A percentile compares a stretch with the other conserved stretches of the same genome.
Conservation (phyloP, 2,329 filamentous ascomycete genomes). For the Fusarium compactum region DNA sequence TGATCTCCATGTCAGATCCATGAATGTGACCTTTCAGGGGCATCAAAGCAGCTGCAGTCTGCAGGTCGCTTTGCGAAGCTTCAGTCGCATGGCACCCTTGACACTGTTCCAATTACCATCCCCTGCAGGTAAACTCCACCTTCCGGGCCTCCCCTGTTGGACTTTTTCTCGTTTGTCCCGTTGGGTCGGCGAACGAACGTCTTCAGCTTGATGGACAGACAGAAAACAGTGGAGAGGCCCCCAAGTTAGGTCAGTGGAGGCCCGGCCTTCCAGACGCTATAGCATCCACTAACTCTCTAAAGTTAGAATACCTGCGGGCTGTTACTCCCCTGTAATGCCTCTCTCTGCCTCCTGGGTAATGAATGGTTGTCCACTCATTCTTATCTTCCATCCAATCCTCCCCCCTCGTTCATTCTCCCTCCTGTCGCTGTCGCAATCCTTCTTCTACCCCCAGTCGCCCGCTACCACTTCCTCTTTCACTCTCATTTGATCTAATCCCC, state of each 20-base stretch:
- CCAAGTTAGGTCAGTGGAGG: constrained; percentile 15
- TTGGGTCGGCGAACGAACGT: constrained; percentile 16
- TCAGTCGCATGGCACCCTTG: constrained; percentile 40
- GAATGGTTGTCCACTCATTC: constrained; percentile 12
- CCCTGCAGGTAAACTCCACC: constrained; percentile 28
- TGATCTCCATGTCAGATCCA: background rate
- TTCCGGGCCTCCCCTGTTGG: constrained; percentile 34
- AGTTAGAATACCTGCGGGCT: constrained; percentile 28
- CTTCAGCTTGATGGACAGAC: constrained; percentile 7
- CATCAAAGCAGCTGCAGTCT: constrained; percentile 27
- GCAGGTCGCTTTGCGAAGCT: constrained; percentile 24
- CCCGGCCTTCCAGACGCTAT: constrained; percentile 24
- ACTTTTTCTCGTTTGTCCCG: constrained; percentile 5
- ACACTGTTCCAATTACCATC: constrained; percentile 34
- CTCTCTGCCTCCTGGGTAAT: constrained; percentile 7
- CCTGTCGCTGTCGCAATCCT: constrained; percentile 29
- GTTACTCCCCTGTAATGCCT: constrained; percentile 5
- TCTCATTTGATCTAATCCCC: constrained; percentile 42
- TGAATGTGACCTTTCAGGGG: constrained; percentile 31
- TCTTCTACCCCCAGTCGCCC: constrained; percentile 46
- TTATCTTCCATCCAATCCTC: constrained; percentile 38
- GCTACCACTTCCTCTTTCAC: constrained; percentile 41
- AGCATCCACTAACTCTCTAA: constrained; percentile 31
- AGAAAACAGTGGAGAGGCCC: background rate
- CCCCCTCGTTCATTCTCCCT: constrained; percentile 34